A percentile compares a stretch with the other conserved stretches of the same genome.
Conservation (phyloP, 2,329 filamentous ascomycete species). For the Ascochyta viciae-villosae region DNA sequence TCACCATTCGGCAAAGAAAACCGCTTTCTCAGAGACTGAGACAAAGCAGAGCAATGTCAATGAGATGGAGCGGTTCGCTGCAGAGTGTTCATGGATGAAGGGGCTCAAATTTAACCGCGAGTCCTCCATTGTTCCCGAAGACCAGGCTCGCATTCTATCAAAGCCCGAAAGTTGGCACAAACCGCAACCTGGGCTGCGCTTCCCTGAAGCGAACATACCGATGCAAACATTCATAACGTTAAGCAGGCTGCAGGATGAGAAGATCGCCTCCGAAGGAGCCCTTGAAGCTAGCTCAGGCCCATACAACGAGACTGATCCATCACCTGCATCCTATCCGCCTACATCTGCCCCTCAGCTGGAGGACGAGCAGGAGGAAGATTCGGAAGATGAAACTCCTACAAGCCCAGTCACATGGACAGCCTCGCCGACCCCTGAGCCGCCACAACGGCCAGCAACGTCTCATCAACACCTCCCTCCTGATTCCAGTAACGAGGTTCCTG, state of each 20-base stretch:
- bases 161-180: slow-evolving; percentile 47
- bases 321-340: slow-evolving; percentile 17
- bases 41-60: not conserved
- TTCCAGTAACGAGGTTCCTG: slow-evolving; percentile 30
- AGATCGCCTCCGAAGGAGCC: slow-evolving; percentile 17
- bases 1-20: not conserved
- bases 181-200: slow-evolving; percentile 41
- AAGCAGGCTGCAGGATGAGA: slow-evolving; percentile 26
- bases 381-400: slow-evolving; percentile 15
- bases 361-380: slow-evolving; percentile 3
- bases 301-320: slow-evolving; percentile 24
- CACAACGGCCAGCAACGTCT: slow-evolving; percentile 16
- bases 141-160: slow-evolving; percentile 60
- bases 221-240: slow-evolving; percentile 38
- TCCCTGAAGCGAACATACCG: slow-evolving; percentile 51
- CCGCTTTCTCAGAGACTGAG: not conserved
- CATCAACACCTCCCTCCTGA: slow-evolving; percentile 37
- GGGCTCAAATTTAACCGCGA: slow-evolving; percentile 30
- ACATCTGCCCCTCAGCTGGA: slow-evolving; percentile 4
- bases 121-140: slow-evolving; percentile 46
- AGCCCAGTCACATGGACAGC: slow-evolving; percentile 31
- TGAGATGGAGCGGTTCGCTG: slow-evolving; percentile 9
- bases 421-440: slow-evolving; percentile 27
- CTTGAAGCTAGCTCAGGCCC: slow-evolving; percentile 12
- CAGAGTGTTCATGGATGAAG: slow-evolving; percentile 35